Evolutionary conservation across 164 flowering plant genomes (phyloP), one percentile per base, ranked within the genome.

Genomic region (Buxus sempervirens): DNA sequence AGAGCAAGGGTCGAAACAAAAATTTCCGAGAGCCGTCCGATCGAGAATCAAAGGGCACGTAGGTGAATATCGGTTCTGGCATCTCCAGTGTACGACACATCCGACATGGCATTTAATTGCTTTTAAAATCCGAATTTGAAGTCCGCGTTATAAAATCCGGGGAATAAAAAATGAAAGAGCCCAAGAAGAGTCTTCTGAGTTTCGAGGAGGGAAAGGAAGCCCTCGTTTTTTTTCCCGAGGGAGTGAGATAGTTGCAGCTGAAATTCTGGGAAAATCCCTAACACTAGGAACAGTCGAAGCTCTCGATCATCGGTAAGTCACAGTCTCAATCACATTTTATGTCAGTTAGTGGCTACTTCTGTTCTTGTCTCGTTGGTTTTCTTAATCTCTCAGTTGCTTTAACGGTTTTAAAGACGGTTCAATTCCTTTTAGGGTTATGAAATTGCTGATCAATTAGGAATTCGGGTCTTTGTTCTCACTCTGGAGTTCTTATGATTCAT

Each of bases 61-160:
- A 41, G 45, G 45, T 12, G 5, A 5, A 12, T 15, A 10, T 15
- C 14, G 1, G 51, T 45, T 45, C 51, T 45, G 51, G 12, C 51
- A 32, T 19, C 23, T 1, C n/a, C 58, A 45, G 32, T 60, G 9
- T 27, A 45, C 12, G 49, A 54, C 48, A 53, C 59, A 54, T 53
- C 26, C 25, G 24, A 53, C 48, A 13, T 57, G 24, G 38, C 25
- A 49, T 25, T 64, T 64, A 64, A 65, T 27, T 21, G 58, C 25
- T 64, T 24, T 54, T 64, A 48, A 64, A 64, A 54, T 64, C 67
- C 67, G 41, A 12, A 51, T 53, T 64, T 65, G 48, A 65, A 65
- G 68, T 54, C 68, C 68, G 49, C 1, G 15, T 20, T 18, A 23
- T 45, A 24, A 24, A 25, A 8, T 1, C 9, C 21, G 38, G 9